Percentiles rank a stretch among this genome's conserved stretches.
phyloP scores from a whole-genome alignment of 257 asterid genomes.

The Rhazya stricta region DNA sequence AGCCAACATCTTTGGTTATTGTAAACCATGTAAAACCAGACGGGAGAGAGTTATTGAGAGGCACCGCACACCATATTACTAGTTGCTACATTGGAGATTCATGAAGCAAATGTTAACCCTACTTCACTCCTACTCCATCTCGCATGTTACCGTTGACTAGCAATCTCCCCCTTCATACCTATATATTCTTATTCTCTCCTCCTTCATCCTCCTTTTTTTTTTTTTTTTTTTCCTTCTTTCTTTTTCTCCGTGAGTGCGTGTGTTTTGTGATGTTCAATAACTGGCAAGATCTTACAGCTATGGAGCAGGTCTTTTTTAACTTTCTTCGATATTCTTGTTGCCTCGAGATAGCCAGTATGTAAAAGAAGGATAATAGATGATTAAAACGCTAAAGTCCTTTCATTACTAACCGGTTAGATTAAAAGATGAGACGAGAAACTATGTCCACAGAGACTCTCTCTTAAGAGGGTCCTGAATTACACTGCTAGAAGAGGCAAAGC shows the following conservation, averaged over 20 bases:
- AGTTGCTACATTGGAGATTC: constrained; percentile 10
- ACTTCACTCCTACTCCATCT: constrained; percentile 29
- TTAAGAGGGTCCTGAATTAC: constrained; percentile 81
- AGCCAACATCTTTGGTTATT: constrained; percentile 1
- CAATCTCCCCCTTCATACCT: background rate
- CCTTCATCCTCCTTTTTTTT: background rate
- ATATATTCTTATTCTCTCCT: background rate
- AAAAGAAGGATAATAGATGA: background rate
- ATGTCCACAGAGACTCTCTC: constrained; percentile 87
- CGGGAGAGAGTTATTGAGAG: background rate
- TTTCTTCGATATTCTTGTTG: background rate
- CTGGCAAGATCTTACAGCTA: too few relatives aligned
- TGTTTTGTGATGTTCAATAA: too few relatives aligned
- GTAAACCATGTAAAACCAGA: background rate
- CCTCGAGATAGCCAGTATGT: background rate
- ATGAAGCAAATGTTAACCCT: constrained; percentile 20
- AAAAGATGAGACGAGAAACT: constrained; percentile 17
- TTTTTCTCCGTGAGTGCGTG: too few relatives aligned
- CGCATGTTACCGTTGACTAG: constrained; percentile 29
- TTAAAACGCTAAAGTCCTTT: constrained; percentile 5
- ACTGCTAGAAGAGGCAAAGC: constrained; percentile 49
- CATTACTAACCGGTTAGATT: constrained; percentile 15
- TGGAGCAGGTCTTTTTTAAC: background rate
- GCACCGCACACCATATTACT: constrained; percentile 10
- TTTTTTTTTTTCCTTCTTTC: too few relatives aligned